These are phyloP conservation scores for sunflower (Helianthus annuus) DNA, from an alignment of 129 eudicot genomes.

Conservation along the genomic window HanXRQr2.0-SUNRISE NC_035449.2:9472105-9472604, in stretches of 20 bases:
- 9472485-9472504: slow-evolving; percentile 37
- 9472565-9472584: no score
- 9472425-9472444: slow-evolving; percentile 28
- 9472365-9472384: slow-evolving; percentile 71
- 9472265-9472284: slow-evolving; percentile 93
- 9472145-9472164: slow-evolving; percentile 98
- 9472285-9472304: slow-evolving; percentile 97
- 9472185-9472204: slow-evolving; percentile 57
- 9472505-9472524: neutral
- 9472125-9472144: slow-evolving; percentile 85
- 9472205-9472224: slow-evolving; percentile 7
- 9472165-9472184: neutral
- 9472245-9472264: slow-evolving; percentile 87
- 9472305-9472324: slow-evolving; percentile 81
- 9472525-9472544: neutral
- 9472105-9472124: slow-evolving; percentile 97
- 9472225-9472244: slow-evolving; percentile 89
- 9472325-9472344: slow-evolving; percentile 82
- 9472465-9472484: slow-evolving; percentile 41
- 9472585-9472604: no score
- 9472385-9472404: slow-evolving; percentile 70
- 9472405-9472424: slow-evolving; percentile 59
- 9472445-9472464: slow-evolving; percentile 39
- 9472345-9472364: slow-evolving; percentile 76
- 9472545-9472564: neutral